A percentile compares a stretch with the other conserved stretches of the same genome.
phyloP scores from a whole-genome alignment of 1,139 yeast genomes.

The Meyerozyma carpophila region DNA sequence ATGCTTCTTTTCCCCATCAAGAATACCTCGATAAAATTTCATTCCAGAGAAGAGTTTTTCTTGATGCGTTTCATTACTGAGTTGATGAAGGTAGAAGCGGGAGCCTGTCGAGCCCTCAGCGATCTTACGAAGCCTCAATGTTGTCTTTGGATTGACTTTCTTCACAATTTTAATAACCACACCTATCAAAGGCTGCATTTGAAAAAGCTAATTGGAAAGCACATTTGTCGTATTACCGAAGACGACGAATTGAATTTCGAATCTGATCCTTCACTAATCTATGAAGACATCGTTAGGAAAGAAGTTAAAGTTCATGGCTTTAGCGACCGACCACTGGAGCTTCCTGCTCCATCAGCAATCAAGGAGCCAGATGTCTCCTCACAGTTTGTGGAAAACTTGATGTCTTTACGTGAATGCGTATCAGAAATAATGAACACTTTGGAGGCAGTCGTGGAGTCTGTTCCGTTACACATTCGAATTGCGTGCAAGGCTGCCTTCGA shows the following conservation, averaged over 20 bases:
- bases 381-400: slow-evolving; percentile 68
- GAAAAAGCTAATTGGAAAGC: slow-evolving; percentile 49
- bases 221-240: slow-evolving; percentile 43
- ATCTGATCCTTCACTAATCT: slow-evolving; percentile 72
- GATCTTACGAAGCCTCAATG: slow-evolving; percentile 31
- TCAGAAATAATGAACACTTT: slow-evolving; percentile 49
- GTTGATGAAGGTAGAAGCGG: slow-evolving; percentile 45
- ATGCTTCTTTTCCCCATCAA: slow-evolving; percentile 43
- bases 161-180: slow-evolving; percentile 52
- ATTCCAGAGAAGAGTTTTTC: slow-evolving; percentile 70
- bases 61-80: slow-evolving; percentile 56
- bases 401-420: slow-evolving; percentile 65
- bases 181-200: slow-evolving; percentile 57
- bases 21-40: slow-evolving; percentile 23
- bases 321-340: slow-evolving; percentile 18
- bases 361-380: slow-evolving; percentile 67
- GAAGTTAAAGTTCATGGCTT: slow-evolving; percentile 44
- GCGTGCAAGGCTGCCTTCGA: slow-evolving; percentile 29
- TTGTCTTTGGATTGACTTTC: slow-evolving; percentile 45
- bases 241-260: slow-evolving; percentile 64
- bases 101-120: slow-evolving; percentile 20
- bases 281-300: slow-evolving; percentile 39
- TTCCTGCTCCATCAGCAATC: slow-evolving; percentile 67
- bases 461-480: slow-evolving; percentile 62
- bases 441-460: slow-evolving; percentile 28